Conservation (phyloP, 768 basidiomycete species). For the Udeniomyces megalosporus region DNA sequence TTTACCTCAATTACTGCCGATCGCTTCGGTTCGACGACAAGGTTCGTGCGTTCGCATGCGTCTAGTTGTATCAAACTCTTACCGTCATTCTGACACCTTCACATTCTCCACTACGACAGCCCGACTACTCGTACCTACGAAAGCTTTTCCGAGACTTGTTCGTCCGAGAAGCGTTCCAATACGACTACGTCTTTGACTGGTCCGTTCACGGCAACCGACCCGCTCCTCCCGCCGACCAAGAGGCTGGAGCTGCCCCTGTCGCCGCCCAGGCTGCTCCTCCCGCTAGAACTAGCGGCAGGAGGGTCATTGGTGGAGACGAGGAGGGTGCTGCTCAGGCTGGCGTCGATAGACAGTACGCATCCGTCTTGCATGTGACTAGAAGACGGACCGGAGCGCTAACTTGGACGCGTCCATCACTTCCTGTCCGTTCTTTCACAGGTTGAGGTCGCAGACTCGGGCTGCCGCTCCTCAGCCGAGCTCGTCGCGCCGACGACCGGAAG, state of each 20-base stretch:
- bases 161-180: constrained; percentile 81
- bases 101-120: constrained; percentile 26
- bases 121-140: constrained; percentile 97
- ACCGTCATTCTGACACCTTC: not conserved
- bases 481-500: constrained; percentile 4
- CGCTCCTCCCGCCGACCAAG: not conserved
- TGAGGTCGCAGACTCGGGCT: constrained; percentile 15
- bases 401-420: not conserved
- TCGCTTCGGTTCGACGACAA: constrained; percentile 99
- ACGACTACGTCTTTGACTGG: constrained; percentile 99
- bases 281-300: not conserved
- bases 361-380: no score
- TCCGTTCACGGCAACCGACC: constrained; percentile 20
- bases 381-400: not conserved
- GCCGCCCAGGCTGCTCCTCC: not conserved
- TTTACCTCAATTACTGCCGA: constrained; percentile 97
- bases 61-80: not conserved
- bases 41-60: not conserved
- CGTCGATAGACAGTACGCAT: constrained; percentile 10
- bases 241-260: not conserved
- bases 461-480: constrained; percentile 2
- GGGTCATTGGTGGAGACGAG: constrained; percentile 10
- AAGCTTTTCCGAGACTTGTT: constrained; percentile 96
- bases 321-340: not conserved
- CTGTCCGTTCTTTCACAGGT: not conserved